phyloP scores from a whole-genome alignment of 2,329 filamentous ascomycete genomes.

The Neonectria punicea region DNA sequence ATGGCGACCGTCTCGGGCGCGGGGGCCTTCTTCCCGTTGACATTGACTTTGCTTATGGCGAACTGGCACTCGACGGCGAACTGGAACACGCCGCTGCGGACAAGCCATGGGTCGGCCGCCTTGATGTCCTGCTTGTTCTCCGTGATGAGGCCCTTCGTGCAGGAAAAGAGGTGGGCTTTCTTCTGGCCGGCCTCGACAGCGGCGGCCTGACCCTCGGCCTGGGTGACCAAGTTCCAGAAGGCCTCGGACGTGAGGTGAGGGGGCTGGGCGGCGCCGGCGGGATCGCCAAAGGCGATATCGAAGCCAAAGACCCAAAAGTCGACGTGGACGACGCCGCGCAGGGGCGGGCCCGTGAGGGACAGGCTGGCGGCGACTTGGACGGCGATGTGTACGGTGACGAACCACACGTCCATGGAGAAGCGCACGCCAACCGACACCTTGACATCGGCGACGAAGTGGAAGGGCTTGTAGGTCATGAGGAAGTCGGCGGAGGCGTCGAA shows the following conservation, averaged over 20 bases:
- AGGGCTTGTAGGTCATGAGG: constrained; percentile 43
- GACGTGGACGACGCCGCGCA: not conserved
- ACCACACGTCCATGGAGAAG: not conserved
- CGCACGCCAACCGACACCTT: not conserved
- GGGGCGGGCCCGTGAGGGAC: not conserved
- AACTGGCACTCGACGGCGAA: too few species aligned
- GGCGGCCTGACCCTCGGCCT: not conserved
- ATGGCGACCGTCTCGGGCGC: not conserved
- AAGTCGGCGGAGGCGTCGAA: constrained; percentile 55
- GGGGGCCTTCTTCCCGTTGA: not conserved
- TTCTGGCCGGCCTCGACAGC: not conserved
- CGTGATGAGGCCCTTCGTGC: not conserved
- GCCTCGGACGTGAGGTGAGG: not conserved
- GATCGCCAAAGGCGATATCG: not conserved
- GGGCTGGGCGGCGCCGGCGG: not conserved
- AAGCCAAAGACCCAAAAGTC: not conserved
- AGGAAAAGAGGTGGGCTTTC: not conserved
- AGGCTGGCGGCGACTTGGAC: not conserved
- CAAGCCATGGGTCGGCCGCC: not conserved
- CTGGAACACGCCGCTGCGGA: not conserved
- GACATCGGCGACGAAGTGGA: not conserved
- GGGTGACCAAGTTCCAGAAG: not conserved
- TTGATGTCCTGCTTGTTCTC: not conserved
- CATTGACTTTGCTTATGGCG: not conserved
- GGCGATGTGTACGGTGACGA: not conserved